phyloP scores from a whole-genome alignment of 1,139 yeast species.

The Pichiaceae sp. region DNA sequence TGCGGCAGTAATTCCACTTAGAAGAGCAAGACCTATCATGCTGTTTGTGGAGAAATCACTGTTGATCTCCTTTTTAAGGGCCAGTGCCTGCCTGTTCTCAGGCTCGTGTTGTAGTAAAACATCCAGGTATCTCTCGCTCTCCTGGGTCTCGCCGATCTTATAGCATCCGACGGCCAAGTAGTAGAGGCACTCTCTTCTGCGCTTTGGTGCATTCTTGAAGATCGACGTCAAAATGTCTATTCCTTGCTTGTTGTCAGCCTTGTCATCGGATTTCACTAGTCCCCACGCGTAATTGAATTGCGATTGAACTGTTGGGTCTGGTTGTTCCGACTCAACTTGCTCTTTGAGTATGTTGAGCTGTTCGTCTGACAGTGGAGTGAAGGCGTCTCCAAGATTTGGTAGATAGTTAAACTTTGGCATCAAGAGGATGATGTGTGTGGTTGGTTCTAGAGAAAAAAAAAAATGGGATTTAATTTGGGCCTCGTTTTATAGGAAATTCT shows the following conservation, averaged over 20 bases:
- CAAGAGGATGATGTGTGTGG: no score
- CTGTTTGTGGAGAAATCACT: constrained; percentile 84
- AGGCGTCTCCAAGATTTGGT: constrained; percentile 20
- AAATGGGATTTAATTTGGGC: background rate
- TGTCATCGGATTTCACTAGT: constrained; percentile 57
- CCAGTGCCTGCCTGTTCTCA: constrained; percentile 66
- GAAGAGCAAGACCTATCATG: constrained; percentile 76
- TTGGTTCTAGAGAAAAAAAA: background rate
- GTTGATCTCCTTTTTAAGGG: constrained; percentile 68
- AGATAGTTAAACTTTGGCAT: constrained; percentile 20
- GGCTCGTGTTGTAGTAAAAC: constrained; percentile 74
- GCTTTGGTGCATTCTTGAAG: constrained; percentile 68
- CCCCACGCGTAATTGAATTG: constrained; percentile 97
- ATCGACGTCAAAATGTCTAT: constrained; percentile 66
- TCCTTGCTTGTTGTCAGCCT: constrained; percentile 67
- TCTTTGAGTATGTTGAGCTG: constrained; percentile 68
- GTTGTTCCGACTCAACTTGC: constrained; percentile 78
- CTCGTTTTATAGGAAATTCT: background rate
- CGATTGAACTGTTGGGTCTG: constrained; percentile 72
- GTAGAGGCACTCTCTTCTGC: constrained; percentile 85
- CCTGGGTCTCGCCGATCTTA: constrained; percentile 79
- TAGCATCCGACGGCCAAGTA: constrained; percentile 83
- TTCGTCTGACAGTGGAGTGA: constrained; percentile 60
- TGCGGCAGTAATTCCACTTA: constrained; percentile 78
- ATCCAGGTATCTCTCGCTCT: constrained; percentile 81